Conservation (phyloP, 441 rosid species). For the Melastoma candidum region DNA sequence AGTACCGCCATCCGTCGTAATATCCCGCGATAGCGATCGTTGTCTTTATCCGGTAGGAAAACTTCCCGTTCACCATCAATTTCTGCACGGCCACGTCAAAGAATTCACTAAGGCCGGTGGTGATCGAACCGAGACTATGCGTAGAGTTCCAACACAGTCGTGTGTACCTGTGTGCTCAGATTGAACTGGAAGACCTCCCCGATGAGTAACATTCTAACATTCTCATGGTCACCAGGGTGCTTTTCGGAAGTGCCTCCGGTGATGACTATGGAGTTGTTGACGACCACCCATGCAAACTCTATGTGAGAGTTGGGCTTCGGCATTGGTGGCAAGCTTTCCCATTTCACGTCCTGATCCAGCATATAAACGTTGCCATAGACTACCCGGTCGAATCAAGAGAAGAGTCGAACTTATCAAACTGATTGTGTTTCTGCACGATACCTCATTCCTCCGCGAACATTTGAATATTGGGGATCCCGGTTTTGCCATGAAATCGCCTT, state of each 20-base stretch:
- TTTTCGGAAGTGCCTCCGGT: slow-evolving; percentile 95
- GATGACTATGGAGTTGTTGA: slow-evolving; percentile 69
- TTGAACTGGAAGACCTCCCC: slow-evolving; percentile 83
- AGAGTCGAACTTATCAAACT: no score
- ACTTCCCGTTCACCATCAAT: slow-evolving; percentile 81
- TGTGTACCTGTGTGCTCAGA: slow-evolving; percentile 49
- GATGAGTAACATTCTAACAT: slow-evolving; percentile 56
- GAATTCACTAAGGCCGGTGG: no score
- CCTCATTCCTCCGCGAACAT: slow-evolving; percentile 88
- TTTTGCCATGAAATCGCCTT: slow-evolving; percentile 99
- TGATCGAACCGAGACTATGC: no score
- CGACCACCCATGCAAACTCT: slow-evolving; percentile 84
- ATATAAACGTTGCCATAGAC: slow-evolving; percentile 73
- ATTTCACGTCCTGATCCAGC: slow-evolving; percentile 86
- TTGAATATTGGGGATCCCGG: slow-evolving; percentile 95
- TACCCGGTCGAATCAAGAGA: slow-evolving; percentile 33
- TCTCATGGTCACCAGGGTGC: slow-evolving; percentile 66
- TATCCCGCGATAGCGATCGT: slow-evolving; percentile 49
- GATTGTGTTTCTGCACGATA: slow-evolving; percentile 4
- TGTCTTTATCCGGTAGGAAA: slow-evolving; percentile 88
- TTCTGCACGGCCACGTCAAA: slow-evolving; percentile 33
- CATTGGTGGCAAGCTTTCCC: slow-evolving; percentile 76
- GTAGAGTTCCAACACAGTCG: no score
- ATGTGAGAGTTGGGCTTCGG: slow-evolving; percentile 93
- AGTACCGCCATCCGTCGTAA: slow-evolving; percentile 77